Conservation (phyloP, 2,329 filamentous ascomycete genomes). For the Paraconiothyrium brasiliense region DNA sequence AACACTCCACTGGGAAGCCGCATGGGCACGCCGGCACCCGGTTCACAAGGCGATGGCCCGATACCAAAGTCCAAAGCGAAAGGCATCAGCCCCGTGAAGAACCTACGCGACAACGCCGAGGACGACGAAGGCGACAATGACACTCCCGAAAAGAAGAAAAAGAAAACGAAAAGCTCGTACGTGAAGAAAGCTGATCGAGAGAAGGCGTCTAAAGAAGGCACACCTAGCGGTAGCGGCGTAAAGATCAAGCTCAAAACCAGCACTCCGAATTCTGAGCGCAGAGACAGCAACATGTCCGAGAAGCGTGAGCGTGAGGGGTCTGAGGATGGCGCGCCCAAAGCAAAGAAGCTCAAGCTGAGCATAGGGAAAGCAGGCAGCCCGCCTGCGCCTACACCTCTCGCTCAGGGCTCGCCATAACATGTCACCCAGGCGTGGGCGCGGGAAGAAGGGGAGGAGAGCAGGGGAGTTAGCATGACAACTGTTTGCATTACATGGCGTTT, state of each 20-base stretch:
- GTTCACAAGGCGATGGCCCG: conserved; percentile 38
- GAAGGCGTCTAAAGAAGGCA: conserved; percentile 30
- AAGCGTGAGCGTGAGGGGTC: conserved; percentile 46
- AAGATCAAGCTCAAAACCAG: conserved; percentile 49
- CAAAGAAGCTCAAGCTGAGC: conserved; percentile 52
- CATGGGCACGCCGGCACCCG: conserved; percentile 53
- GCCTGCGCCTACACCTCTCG: conserved; percentile 10
- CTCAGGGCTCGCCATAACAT: conserved; percentile 8
- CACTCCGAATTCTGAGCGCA: conserved; percentile 34
- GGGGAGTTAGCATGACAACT: background rate
- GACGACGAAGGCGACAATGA: conserved; percentile 54
- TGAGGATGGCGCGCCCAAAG: conserved; percentile 43
- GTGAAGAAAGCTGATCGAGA: conserved; percentile 52
- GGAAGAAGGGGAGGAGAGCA: background rate
- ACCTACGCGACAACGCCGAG: conserved; percentile 36
- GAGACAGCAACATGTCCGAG: conserved; percentile 36
- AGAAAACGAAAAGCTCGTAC: conserved; percentile 57
- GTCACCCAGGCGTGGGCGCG: background rate
- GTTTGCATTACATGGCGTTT: conserved; percentile 12
- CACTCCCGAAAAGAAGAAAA: conserved; percentile 57
- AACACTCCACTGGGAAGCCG: conserved; percentile 56
- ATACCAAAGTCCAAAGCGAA: conserved; percentile 44
- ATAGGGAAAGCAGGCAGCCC: conserved; percentile 29
- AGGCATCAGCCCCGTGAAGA: conserved; percentile 47
- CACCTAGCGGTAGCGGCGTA: conserved; percentile 24